Evolutionary conservation across 2,329 filamentous ascomycete genomes (phyloP).

Genomic region (Phoma sp.): DNA sequence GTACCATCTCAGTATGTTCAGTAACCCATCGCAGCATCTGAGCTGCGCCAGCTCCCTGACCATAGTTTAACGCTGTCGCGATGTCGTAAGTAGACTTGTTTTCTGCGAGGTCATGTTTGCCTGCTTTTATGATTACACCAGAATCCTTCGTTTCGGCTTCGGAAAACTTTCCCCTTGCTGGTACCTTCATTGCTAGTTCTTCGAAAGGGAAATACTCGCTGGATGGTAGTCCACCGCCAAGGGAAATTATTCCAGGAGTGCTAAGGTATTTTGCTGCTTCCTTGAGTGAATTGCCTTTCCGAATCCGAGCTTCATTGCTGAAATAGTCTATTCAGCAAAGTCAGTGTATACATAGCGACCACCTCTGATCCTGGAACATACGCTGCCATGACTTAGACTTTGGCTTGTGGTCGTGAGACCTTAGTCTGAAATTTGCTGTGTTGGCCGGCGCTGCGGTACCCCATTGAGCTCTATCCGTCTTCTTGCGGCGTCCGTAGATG

Average conservation of each 20-base stretch:
- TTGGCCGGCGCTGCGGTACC: constrained; percentile 78
- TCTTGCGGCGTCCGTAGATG: constrained; percentile 70
- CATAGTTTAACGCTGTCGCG: constrained; percentile 90
- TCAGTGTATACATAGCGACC: not conserved
- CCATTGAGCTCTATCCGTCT: constrained; percentile 72
- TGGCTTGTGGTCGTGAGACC: constrained; percentile 68
- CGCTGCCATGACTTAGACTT: constrained; percentile 84
- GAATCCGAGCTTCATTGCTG: constrained; percentile 60
- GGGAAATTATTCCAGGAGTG: constrained; percentile 83
- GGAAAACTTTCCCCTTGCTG: constrained; percentile 71
- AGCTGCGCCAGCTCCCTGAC: constrained; percentile 81
- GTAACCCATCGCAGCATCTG: constrained; percentile 90
- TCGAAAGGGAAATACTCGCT: constrained; percentile 93
- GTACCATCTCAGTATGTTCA: constrained; percentile 93
- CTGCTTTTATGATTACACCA: constrained; percentile 68
- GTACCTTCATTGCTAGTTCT: constrained; percentile 75
- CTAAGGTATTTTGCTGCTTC: constrained; percentile 78
- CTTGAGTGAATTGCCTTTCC: constrained; percentile 71
- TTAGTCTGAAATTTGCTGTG: constrained; percentile 80
- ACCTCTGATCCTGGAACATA: constrained; percentile 57
- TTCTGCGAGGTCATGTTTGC: constrained; percentile 81
- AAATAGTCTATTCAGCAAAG: constrained; percentile 45
- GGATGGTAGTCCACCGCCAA: constrained; percentile 89
- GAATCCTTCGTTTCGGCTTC: constrained; percentile 68
- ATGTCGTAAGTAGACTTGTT: constrained; percentile 73